A percentile compares a stretch with the other conserved stretches of the same genome.
These are phyloP conservation scores for Periconia digitata DNA, from an alignment of 2,329 filamentous ascomycete genomes.

Conservation along the genomic window DNA sequence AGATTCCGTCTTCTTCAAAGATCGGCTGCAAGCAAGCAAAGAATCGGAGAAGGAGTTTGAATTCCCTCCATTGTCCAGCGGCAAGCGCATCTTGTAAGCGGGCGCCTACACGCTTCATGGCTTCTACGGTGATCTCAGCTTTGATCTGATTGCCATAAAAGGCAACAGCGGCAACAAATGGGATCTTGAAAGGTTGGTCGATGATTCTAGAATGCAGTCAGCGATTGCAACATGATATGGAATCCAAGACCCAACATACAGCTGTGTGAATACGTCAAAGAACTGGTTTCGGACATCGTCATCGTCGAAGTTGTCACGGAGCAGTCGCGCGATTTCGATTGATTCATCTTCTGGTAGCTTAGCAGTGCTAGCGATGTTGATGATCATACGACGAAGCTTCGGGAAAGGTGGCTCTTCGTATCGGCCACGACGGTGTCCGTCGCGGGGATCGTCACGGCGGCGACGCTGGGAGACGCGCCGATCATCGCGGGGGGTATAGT, in stretches of 20 bases:
- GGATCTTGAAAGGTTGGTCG: conserved; percentile 97
- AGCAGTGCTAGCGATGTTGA: conserved; percentile 43
- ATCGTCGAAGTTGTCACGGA: conserved; percentile 78
- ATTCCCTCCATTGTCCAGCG: conserved; percentile 80
- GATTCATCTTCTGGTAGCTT: conserved; percentile 41
- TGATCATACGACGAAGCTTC: conserved; percentile 36
- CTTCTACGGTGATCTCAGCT: conserved; percentile 70
- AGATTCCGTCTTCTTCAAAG: conserved; percentile 81
- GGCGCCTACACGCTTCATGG: conserved; percentile 65
- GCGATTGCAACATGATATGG: conserved; percentile 6
- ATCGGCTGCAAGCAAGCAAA: conserved; percentile 81
- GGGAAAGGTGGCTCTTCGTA: conserved; percentile 38
- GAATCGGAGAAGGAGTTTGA: conserved; percentile 88
- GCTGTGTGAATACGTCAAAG: conserved; percentile 70
- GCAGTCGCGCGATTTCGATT: conserved; percentile 56
- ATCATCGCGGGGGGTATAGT: conserved; percentile 26
- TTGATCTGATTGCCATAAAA: conserved; percentile 78
- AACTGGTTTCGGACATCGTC: conserved; percentile 74
- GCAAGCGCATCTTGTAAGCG: conserved; percentile 68
- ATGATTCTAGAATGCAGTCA: conserved; percentile 54
- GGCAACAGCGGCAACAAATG: conserved; percentile 83
- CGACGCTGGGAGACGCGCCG: conserved; percentile 35
- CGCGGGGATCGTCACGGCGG: conserved; percentile 22
- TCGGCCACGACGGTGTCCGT: conserved; percentile 29
- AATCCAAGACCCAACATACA: conserved; percentile 51